Evolutionary conservation across 345 rosid genomes (phyloP), one percentile per base, ranked within the genome.

Genomic region (Geranium rotundifolium): DNA sequence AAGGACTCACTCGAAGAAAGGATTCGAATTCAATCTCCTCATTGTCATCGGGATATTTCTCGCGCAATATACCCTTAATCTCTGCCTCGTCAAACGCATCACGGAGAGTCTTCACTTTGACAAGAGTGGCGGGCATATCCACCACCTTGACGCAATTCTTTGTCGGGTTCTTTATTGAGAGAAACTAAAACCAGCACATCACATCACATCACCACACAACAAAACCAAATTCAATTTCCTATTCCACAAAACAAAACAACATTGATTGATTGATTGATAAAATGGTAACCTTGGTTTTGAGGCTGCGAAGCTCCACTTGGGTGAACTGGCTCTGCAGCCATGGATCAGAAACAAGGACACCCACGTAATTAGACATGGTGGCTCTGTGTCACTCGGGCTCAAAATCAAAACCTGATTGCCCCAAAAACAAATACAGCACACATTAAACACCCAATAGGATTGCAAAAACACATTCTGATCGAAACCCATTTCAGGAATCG

Each of bases 281-380:
- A 2, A 54, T 12, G n/a, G n/a, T 71, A 61, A 89, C 98, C 89
- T 83, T 85, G 59, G 99, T 85, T 79, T 95, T 95, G 56, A 95
- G 96, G 54, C 92, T 81, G 14, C 97, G 97, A 17, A 90, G 80
- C 75, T 95, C 95, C n/a, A 95, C 99, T 79, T 93, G 99, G 57
- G 99, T 93, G 86, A 93, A 93, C 74, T 93, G 96, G 75, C 99
- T 81, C 58, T 93, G 99, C 66, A 93, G 88, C 97, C 88, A 82
- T 74, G 86, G 90, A 90, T 93, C 99, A 76, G 97, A 88, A 67
- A 93, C 96, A 60, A 84, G 64, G 19, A 93, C 93, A 59, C 99
- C 99, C 70, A 79, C 91, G 77, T 80, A 93, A 81, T 86, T 77
- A 69, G 99, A 79, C 99, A 93, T 93, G 9, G 56, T 68, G 49